Evolutionary conservation across 2,329 filamentous ascomycete species (phyloP), one percentile per base, ranked within the genome.

Genomic region (Hypoxylon rubiginosum): DNA sequence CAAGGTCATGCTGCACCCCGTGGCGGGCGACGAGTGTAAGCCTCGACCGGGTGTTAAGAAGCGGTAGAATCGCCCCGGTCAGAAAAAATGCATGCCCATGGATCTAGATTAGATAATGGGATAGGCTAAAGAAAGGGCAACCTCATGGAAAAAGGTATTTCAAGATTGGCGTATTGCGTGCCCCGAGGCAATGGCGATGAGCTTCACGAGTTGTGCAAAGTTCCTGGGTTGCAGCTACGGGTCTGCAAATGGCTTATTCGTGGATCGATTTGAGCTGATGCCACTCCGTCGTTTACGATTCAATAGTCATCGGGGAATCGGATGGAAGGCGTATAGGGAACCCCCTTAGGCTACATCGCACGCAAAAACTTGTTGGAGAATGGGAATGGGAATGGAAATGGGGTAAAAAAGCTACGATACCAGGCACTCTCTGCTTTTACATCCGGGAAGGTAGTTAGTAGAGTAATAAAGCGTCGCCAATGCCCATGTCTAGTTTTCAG

Each of bases 1-100:
- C 79, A 96, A 96, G 82, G 90, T 96, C 57, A 94, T 94, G 90
- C 84, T 97, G 77, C 92, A 97, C 77, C 90, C 92, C 1, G 88
- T 97, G 11, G 83, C 83, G 67, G 79, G 80, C 41, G 87, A 89
- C 58, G 87, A 89, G 77, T 89, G 86, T 81, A 89, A 88, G 80
- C 86, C 87, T 26, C 79, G 86, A n/a, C 85, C 86, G 15, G 85
- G 81, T 39, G 81, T 84, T 50, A 88, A 88, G 84, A 88, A 88
- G 82, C 82, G 85, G 77, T 88, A 86, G 73, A 75, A 15, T 28
- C 36, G 55, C n/a, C 21, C 39, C n/a, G 39, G 13, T 2, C 11
- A 43, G 6, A 49, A 49, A 6, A 39, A 39, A 13, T n/a, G n/a
- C 34, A 6, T 4, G 15, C 13, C 34, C 34, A 39, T 39, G 34